Percentiles rank a stretch among this genome's conserved stretches.
These are phyloP conservation scores for Phlebopus sp. DNA, from an alignment of 1,284 basidiomycete species.

Conservation along the genomic window DNA sequence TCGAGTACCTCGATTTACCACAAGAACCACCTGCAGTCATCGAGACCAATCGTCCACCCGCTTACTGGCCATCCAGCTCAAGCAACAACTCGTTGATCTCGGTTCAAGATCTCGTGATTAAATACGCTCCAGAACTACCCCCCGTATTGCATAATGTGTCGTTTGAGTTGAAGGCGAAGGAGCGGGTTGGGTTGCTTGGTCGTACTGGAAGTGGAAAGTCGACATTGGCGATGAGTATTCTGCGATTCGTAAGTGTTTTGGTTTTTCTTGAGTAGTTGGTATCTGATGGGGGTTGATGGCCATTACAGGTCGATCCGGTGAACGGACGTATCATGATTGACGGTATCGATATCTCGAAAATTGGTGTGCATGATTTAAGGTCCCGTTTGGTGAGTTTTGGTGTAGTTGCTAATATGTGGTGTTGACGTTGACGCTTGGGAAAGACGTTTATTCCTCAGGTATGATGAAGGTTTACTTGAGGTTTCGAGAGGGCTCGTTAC, in stretches of 20 bases:
- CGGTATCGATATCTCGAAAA: conserved; percentile 85
- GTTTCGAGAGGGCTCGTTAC: conserved; percentile 8
- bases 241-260: conserved; percentile 75
- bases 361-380: conserved; percentile 84
- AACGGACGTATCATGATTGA: conserved; percentile 81
- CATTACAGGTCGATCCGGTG: conserved; percentile 68
- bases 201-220: conserved; percentile 81
- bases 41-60: conserved; percentile 65
- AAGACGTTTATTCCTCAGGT: conserved; percentile 83
- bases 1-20: conserved; percentile 86
- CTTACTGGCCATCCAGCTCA: conserved; percentile 84
- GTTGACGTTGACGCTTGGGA: conserved; percentile 1
- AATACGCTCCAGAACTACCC: conserved; percentile 83
- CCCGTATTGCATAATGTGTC: conserved; percentile 78
- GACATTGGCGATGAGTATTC: conserved; percentile 80
- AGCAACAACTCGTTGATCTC: conserved; percentile 48
- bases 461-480: conserved; percentile 10
- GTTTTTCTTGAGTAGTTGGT: conserved; percentile 28
- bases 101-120: conserved; percentile 75
- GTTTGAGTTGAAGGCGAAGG: conserved; percentile 58
- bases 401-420: neutral
- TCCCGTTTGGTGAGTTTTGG: conserved; percentile 57
- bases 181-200: conserved; percentile 72
- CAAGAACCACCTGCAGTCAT: conserved; percentile 79
- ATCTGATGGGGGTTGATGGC: neutral